Conservation (phyloP, 257 asterid genomes). For the Solanum sitiens region DNA sequence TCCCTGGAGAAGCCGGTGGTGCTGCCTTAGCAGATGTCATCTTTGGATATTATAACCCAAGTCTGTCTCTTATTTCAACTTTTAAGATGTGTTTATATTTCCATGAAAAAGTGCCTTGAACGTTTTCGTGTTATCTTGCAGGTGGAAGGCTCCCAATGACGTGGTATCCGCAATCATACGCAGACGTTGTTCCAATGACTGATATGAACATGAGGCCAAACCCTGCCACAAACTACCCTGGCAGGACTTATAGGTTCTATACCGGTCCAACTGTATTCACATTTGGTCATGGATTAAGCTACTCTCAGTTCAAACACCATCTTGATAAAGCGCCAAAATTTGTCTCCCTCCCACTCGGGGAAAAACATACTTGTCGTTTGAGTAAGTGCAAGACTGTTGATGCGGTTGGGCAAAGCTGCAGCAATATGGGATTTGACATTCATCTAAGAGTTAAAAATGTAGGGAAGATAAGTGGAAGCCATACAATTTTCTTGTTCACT, state of each 20-base stretch:
- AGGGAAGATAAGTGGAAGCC: constrained; percentile 44
- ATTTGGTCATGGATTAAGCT: constrained; percentile 71
- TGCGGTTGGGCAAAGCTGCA: constrained; percentile 22
- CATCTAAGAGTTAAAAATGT: constrained; percentile 34
- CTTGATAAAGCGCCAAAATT: constrained; percentile 20
- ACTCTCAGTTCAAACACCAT: constrained; percentile 25
- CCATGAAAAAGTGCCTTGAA: background rate
- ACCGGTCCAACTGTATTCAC: constrained; percentile 51
- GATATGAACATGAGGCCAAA: constrained; percentile 81
- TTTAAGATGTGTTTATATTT: background rate
- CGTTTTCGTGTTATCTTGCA: constrained; percentile 3
- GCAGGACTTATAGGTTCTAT: constrained; percentile 72
- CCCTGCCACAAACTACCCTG: constrained; percentile 56
- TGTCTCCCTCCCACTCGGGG: constrained; percentile 23
- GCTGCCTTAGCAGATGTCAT: constrained; percentile 70
- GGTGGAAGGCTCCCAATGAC: constrained; percentile 94
- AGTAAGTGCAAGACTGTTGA: constrained; percentile 30
- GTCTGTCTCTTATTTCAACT: constrained; percentile 22
- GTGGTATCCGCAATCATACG: constrained; percentile 80
- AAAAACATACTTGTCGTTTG: constrained; percentile 32
- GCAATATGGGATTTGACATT: constrained; percentile 10
- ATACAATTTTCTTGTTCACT: constrained; percentile 36
- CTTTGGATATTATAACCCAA: constrained; percentile 62
- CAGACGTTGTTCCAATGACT: constrained; percentile 52
- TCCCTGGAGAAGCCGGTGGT: constrained; percentile 95